Base-by-base conservation (phyloP, 768 basidiomycete genomes). In the Epithele typhae region DNA sequence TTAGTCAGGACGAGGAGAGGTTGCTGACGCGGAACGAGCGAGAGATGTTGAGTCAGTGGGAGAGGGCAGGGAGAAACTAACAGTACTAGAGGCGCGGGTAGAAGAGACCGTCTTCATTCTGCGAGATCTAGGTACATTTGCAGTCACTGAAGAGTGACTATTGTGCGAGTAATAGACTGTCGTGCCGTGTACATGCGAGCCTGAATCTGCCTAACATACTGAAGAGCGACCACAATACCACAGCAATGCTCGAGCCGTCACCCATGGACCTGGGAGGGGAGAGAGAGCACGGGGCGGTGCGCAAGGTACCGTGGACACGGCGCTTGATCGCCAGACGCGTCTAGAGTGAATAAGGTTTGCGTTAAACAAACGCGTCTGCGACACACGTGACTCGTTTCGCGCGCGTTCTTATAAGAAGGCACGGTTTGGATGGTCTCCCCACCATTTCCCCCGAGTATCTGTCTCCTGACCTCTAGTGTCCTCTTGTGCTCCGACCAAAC, bases 91-190 rank as follows among this genome's bases (percentile, higher is more conserved):
- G 71, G 78, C 77, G 76, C 78, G 94, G 24, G 83, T 91, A 15
- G 93, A 97, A 57, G 82, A 92, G 64, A 81, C 84, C 45, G 81
- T 96, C 30, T 96, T 97, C 63, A 82, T 98, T 48, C 65, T 97
- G 42, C 81, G 85, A 61, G 93, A 97, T 65, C 73, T 96, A 35
- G 76, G 71, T 52, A 62, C 70, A 27, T 62, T 77, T 40, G 72
- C 73, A 58, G 66, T 65, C 33, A 53, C 66, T 55, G 77, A 82
- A 39, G 79, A 84, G n/a, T 63, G 45, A 59, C 27, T 30, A 14
- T 30, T 14, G 7, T 30, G 27, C 27, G 7, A 7, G 27, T 30
- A 30, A 30, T 30, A 14, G 8, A 30, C 27, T n/a, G n/a, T n/a
- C n/a, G n/a, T n/a, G n/a, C n/a, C n/a, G n/a, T n/a, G n/a, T n/a